Percentiles rank a stretch among this genome's conserved stretches.
Conservation (phyloP, 2,329 filamentous ascomycete genomes). For the Xylaria hypoxylon region DNA sequence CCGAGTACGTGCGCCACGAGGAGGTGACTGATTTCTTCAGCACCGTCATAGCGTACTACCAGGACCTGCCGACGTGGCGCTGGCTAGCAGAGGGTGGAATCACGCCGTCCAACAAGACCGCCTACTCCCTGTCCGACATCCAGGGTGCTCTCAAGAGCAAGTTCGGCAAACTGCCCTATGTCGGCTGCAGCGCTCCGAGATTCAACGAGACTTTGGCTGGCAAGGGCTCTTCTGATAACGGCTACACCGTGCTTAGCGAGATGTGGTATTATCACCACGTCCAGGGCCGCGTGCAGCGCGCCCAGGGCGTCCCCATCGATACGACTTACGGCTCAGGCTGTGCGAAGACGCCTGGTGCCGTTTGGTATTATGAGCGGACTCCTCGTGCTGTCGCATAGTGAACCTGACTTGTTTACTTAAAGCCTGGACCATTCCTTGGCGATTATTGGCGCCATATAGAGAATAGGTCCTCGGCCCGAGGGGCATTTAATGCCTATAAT, state of each 20-base stretch:
- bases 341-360: constrained; percentile 63
- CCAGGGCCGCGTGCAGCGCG: constrained; percentile 66
- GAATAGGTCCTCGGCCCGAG: neutral
- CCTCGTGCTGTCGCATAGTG: constrained; percentile 51
- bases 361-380: constrained; percentile 66
- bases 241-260: constrained; percentile 69
- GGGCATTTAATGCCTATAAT: constrained; percentile 20
- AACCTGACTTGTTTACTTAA: neutral
- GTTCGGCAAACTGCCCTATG: constrained; percentile 67
- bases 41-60: constrained; percentile 69
- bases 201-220: constrained; percentile 72
- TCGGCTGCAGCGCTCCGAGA: constrained; percentile 70
- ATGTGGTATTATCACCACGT: constrained; percentile 76
- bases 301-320: constrained; percentile 57
- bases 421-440: neutral
- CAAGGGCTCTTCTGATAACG: constrained; percentile 64
- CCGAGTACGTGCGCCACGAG: constrained; percentile 64
- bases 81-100: constrained; percentile 69
- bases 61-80: constrained; percentile 67
- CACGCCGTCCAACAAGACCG: constrained; percentile 67
- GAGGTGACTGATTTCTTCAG: constrained; percentile 74
- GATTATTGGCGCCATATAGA: neutral
- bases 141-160: constrained; percentile 61
- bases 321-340: constrained; percentile 64
- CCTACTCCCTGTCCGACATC: constrained; percentile 65